Base-by-base conservation (phyloP, 352 stramenopile genomes). In the Aphanomyces astaci region DNA sequence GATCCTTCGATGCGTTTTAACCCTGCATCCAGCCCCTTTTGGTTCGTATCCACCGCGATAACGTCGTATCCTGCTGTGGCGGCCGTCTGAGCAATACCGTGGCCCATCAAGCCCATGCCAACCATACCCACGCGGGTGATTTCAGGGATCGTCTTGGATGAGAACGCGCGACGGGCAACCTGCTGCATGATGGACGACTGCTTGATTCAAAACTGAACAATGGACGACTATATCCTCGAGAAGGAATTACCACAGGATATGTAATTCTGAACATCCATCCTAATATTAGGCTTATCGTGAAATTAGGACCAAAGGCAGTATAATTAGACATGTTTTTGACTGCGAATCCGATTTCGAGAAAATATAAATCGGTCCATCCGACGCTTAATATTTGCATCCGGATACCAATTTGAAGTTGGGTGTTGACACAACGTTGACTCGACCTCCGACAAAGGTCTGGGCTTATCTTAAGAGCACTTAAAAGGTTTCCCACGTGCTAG, bases 71-170 rank as follows among this genome's bases (percentile, higher is more conserved):
- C 82, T 3, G 83, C 86, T 52, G 76, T 78, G 25, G 94, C 92
- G 15, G 90, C 88, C 5, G 92, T 94, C 82, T 99, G 96, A 60
- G 87, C 95, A 73, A 99, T 98, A 48, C 96, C 96, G 75, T 99
- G 96, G 55, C 90, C 96, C 96, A 99, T 99, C 65, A 99, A 84
- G 2, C 96, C 96, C 17, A 99, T 78, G 3, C 96, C 96, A 32
- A 98, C 86, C 72, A 98, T 96, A 27, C 94, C 96, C 32, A 99
- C 82, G 69, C 88, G 88, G 56, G 87, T 78, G 75, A 92, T 88
- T 66, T 86, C 78, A 2, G 72, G 53, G 56, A 80, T 72, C 31
- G 70, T 60, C 0, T 72, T 64, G 15, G 79, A 77, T n/a, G 78
- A 67, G 30, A 64, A 57, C 32, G 71, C 32, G 11, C 60, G 60